Evolutionary conservation across 192 early-diverging fungal species (phyloP).

Genomic region (Mortierella alpina): DNA sequence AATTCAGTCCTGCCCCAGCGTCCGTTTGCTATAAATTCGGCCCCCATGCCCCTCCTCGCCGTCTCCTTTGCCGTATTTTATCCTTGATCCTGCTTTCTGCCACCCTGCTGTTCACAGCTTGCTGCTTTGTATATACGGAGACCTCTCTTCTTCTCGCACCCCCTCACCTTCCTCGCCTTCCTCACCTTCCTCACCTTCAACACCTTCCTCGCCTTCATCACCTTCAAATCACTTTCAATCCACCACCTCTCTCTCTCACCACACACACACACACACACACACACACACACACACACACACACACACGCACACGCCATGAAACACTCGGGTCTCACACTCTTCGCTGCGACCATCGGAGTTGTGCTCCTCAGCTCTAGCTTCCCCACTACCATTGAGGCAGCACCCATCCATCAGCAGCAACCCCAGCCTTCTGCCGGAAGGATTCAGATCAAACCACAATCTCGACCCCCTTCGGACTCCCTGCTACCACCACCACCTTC

Average conservation of each 20-base stretch:
- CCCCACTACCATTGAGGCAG: slow-evolving; percentile 10
- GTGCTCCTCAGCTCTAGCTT: slow-evolving; percentile 1
- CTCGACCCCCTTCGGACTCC: neutral
- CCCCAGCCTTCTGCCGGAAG: neutral
- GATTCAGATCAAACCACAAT: slow-evolving; percentile 6
- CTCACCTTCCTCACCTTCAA: neutral
- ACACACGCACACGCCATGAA: slow-evolving; percentile 15
- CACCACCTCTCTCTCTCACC: neutral
- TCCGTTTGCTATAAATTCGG: no score
- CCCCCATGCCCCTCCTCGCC: no score
- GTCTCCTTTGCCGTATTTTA: neutral
- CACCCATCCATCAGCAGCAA: slow-evolving; percentile 1
- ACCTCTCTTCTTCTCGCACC: neutral
- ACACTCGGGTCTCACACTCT: slow-evolving; percentile 6
- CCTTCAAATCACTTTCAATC: neutral
- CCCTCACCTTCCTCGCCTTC: neutral
- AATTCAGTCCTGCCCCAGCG: no score
- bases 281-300: neutral
- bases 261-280: neutral
- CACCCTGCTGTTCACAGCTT: neutral
- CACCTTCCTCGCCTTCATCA: neutral
- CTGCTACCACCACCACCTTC: slow-evolving; percentile 1
- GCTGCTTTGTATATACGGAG: no score
- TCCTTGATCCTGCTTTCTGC: neutral
- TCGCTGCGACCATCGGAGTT: slow-evolving; percentile 12